Base-by-base conservation (phyloP, 2,329 filamentous ascomycete genomes). In the Pyrenochaeta sp. region DNA sequence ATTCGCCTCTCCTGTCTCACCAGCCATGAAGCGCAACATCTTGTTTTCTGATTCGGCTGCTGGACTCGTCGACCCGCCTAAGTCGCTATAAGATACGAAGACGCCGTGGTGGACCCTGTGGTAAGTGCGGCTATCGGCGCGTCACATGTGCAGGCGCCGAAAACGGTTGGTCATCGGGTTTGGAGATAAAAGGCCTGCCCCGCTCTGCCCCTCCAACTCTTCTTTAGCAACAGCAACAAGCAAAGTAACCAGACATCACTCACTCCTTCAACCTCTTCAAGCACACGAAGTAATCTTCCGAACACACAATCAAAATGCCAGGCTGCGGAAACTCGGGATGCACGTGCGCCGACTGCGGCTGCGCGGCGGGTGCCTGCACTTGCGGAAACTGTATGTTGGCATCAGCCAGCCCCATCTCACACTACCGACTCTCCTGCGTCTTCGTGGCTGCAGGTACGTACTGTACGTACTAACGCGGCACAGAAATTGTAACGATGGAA, bases 321-420 rank as follows among this genome's bases (percentile, higher is more conserved):
- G 72, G 71, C 69, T 75, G 73, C 61, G 71, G 72, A 72, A 72
- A 68, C 62, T 59, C 67, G 57, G 67, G 69, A 54, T 75, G 73
- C 72, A 68, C 66, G 58, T 75, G 73, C 68, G 70, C 69, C 67
- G 67, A 73, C 56, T 75, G 73, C 67, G 64, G 65, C 58, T 75
- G 73, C 66, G 66, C 72, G 39, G 58, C 59, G 51, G 73, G 73
- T 52, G 64, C 66, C 50, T 75, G 73, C 71, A 68, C 64, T 60
- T 75, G 73, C 72, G 64, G 61, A 47, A 57, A 59, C 44, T 62
- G 59, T 62, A 59, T 30, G 59, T 55, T 34, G 3, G 28, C 43
- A 13, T 12, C 45, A 19, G 32, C 30, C 37, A 34, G 10, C 37
- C 37, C 19, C 5, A 30, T 12, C 28, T 30, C n/a, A 28, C 7